A percentile compares a stretch with the other conserved stretches of the same genome.
Evolutionary conservation across 495 filamentous ascomycete species (phyloP).

Genomic region (Tuber borchii): DNA sequence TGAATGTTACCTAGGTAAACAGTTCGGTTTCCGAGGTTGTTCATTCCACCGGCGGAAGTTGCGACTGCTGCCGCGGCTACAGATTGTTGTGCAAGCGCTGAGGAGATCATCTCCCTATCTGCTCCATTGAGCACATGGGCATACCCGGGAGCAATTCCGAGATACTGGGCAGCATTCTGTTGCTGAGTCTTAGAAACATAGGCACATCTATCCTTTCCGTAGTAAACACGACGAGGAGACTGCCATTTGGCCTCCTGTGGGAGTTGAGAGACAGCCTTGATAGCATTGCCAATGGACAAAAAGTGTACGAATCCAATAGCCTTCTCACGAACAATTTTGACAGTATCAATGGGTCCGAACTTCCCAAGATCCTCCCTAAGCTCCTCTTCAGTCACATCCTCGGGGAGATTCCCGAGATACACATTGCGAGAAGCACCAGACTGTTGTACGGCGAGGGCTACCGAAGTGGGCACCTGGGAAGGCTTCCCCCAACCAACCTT

Average conservation of each 20-base stretch:
- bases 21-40: slow-evolving; percentile 93
- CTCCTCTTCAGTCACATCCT: slow-evolving; percentile 85
- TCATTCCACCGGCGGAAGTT: slow-evolving; percentile 89
- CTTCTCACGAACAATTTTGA: slow-evolving; percentile 98
- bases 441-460: slow-evolving; percentile 92
- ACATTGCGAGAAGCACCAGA: slow-evolving; percentile 97
- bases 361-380: slow-evolving; percentile 91
- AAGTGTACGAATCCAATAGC: slow-evolving; percentile 97
- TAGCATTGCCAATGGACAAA: slow-evolving; percentile 92
- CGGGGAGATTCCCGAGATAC: slow-evolving; percentile 87
- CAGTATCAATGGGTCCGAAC: slow-evolving; percentile 91
- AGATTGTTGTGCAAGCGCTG: slow-evolving; percentile 91
- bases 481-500: slow-evolving; percentile 99
- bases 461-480: slow-evolving; percentile 94
- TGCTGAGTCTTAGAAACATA: slow-evolving; percentile 99
- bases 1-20: slow-evolving; percentile 99
- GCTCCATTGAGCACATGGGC: slow-evolving; percentile 92
- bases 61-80: slow-evolving; percentile 95
- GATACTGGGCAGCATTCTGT: slow-evolving; percentile 96
- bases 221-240: slow-evolving; percentile 88
- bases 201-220: slow-evolving; percentile 95
- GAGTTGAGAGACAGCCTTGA: slow-evolving; percentile 96
- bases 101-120: slow-evolving; percentile 91
- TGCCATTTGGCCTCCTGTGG: slow-evolving; percentile 98
- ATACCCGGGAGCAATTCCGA: slow-evolving; percentile 96